phyloP scores from a whole-genome alignment of 1,284 basidiomycete genomes.

The Anthracocystis setariae region DNA sequence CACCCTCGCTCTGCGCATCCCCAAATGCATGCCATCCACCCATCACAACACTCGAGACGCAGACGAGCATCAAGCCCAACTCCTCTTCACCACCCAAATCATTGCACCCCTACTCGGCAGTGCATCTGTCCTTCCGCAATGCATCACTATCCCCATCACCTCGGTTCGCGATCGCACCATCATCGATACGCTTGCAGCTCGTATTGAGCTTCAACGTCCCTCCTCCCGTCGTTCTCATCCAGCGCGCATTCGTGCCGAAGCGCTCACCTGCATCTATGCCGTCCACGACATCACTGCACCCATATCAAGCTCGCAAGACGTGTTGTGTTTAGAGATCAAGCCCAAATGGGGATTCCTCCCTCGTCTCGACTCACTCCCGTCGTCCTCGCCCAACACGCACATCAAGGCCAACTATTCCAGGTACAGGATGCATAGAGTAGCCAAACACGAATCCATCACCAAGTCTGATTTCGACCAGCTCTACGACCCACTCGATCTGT shows the following conservation, averaged over 20 bases:
- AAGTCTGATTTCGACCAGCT: constrained; percentile 18
- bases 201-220: constrained; percentile 37
- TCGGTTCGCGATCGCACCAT: constrained; percentile 15
- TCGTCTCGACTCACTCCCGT: constrained; percentile 12
- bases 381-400: constrained; percentile 32
- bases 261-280: constrained; percentile 26
- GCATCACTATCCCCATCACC: constrained; percentile 16
- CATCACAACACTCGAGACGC: constrained; percentile 6
- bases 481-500: constrained; percentile 49
- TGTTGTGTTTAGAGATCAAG: constrained; percentile 49
- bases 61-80: constrained; percentile 23
- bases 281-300: constrained; percentile 44
- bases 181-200: constrained; percentile 35
- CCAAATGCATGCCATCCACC: constrained; percentile 12
- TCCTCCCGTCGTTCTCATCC: constrained; percentile 12
- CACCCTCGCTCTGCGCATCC: constrained; percentile 32
- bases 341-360: constrained; percentile 51
- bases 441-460: constrained; percentile 7
- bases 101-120: constrained; percentile 33
- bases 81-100: constrained; percentile 16
- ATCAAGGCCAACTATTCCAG: constrained; percentile 41
- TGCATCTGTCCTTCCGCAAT: constrained; percentile 10
- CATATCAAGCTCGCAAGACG: background rate
- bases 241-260: constrained; percentile 30
- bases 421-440: constrained; percentile 39